Base-by-base conservation (phyloP, 108 stramenopile genomes). In the Chaetoceros muelleri region DNA sequence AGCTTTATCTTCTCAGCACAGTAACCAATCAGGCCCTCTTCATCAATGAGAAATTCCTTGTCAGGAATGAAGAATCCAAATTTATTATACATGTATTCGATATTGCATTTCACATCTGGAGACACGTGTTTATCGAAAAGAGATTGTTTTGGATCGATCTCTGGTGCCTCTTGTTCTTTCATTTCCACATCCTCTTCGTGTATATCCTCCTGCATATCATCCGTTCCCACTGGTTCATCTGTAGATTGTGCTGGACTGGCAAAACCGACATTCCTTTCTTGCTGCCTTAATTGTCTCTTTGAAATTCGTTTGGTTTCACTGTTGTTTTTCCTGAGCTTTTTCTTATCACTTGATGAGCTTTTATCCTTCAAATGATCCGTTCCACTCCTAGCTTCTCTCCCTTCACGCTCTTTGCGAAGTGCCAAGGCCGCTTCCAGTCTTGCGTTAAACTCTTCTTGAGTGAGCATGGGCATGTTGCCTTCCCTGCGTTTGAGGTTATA, bases 401-500 rank as follows among this genome's bases (percentile, higher is more conserved):
- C 69, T 53, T 82, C 81, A 52, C 82, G 74, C 48, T 85, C 84
- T 55, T 67, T 67, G 52, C 76, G 58, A 57, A 85, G 28, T 17
- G 83, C 81, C 65, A 82, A 54, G 49, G 93, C 93, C 30, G 93
- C 93, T 34, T 84, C 84, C 61, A 79, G 60, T 27, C 93, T 79
- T 8, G 74, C 65, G 48, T 72, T 69, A 57, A 94, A 94, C 28
- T 90, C 88, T 24, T 24, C 25, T 54, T 90, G 77, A 34, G 68
- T 63, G 44, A 94, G 45, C 61, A 87, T 60, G 24, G 80, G 73
- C 59, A 97, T 65, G 21, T 72, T 79, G 8, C 85, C 85, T 47
- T 93, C 85, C 45, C 94, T 84, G 45, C 96, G 87, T 69, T 93
- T 94, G 53, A 96, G 76, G 72, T 98, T 98, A 79, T 96, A 95